Base-by-base conservation (phyloP, 768 basidiomycete genomes). In the Termitomyces bulborhizus region DNA sequence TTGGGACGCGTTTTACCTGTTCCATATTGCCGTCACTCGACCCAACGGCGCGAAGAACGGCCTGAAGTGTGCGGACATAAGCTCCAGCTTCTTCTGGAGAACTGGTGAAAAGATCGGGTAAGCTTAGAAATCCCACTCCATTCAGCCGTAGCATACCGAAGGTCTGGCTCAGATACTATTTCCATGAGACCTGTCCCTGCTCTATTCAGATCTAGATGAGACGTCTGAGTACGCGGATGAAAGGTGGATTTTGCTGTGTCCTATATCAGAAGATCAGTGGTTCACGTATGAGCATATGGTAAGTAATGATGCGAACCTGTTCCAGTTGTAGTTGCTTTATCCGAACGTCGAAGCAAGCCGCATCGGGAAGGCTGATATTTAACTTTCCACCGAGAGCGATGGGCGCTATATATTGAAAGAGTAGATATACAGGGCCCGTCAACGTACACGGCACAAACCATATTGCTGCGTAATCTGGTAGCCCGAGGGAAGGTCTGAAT, bases 381-480 rank as follows among this genome's bases (percentile, higher is more conserved):
- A 77, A 59, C 47, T 58, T 59, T 2, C 95, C 95, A 44, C 80
- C 77, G 3, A 69, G 78, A 0, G 94, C 93, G 46, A 97, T 71
- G 0, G 94, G 93, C 34, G 85, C 94, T 97, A 32, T 9, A 32
- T 9, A 65, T 18, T 26, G 26, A 24, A 21, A 21, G 21, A 31
- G 51, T 39, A 42, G 47, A 15, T 37, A 37, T 47, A 21, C 41
- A 24, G 43, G 26, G 16, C 36, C 13, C 16, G 46, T 7, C 12
- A 39, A 56, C 39, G 16, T 32, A 45, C 18, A 50, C 9, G 46
- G 50, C 53, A 65, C 63, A 60, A 57, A 92, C 92, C 82, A 69
- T 98, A 97, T 59, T 92, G 89, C 66, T 98, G 95, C 0, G 95
- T 99, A 58, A 99, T 96, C 71, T 99, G 97, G 69, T 94, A 98